Evolutionary conservation across 306 rosid species (phyloP), one percentile per base, ranked within the genome.

Genomic region (Begonia fuchsioides): DNA sequence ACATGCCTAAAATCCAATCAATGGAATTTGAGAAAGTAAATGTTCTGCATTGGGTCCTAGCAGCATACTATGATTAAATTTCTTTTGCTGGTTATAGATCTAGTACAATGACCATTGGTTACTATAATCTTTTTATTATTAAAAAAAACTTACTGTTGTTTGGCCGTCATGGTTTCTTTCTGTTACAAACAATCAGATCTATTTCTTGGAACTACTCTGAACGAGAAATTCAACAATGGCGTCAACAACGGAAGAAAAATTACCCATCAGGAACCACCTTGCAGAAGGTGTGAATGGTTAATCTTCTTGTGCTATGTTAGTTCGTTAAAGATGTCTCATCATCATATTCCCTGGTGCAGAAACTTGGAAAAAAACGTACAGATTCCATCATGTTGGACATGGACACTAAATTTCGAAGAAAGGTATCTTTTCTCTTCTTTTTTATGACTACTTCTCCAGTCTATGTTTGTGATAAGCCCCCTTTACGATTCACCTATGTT

Each of bases 141-240:
- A 10, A 47, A 47, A 47, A 13, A 10, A 6, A n/a, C 14, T 50
- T 26, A 50, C 54, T 50, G 13, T n/a, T 39, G 61, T 38, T 15
- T 52, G 40, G 26, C n/a, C 43, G 66, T 55, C 60, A 61, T 6
- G 13, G 51, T 43, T 65, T 14, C 32, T 6, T 50, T 43, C 8
- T 53, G 51, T 63, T 58, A 51, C 53, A 47, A 47, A 65, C 59
- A 65, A 56, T 49, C 55, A 90, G 95, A 63, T 50, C 80, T 38
- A 61, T 56, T 50, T 40, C 55, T 43, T 51, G 57, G 56, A 65
- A 57, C 52, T 90, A 79, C 54, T 41, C 95, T 13, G 79, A 79
- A 58, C 79, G 65, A 73, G 98, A 90, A 77, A 72, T 85, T 52
- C 68, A 50, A 56, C 77, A 67, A 63, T 90, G 98, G 98, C 82